Base-by-base conservation (phyloP, 371 early-diverging fungal species). In the Dentiscutata heterogama region DNA sequence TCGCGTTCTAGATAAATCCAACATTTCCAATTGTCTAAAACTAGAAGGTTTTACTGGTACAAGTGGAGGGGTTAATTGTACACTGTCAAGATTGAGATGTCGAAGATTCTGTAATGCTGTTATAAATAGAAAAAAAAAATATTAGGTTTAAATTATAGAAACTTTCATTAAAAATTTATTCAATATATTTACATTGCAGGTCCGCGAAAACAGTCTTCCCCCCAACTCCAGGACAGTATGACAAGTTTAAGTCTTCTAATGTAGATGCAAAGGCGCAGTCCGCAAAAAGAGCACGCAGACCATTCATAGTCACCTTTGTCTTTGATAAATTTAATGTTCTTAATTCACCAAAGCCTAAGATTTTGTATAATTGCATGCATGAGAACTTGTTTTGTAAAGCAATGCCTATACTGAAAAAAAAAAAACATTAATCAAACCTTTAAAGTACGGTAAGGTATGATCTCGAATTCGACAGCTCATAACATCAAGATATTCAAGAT, bases 401-500 rank as follows among this genome's bases (percentile, higher is more conserved):
- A 29, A 29, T 31, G 5, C 35, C 2, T 1, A 35, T 31, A 65
- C 29, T 22, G 29, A 63, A 22, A 65, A 29, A 1, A 18, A 29
- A 25, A 4, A 20, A 35, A 35, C 0, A 35, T 35, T n/a, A n/a
- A n/a, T 35, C 35, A 35, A 31, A 65, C 35, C 65, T 65, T 20
- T 27, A 31, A 65, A 8, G 2, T 3, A 31, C 5, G 29, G 20
- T 2, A 65, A 35, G 35, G 65, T 35, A 65, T 35, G 65, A 65
- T 65, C 65, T 16, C 13, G 27, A 20, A 65, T 35, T 7, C 65
- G 27, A 65, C 65, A 65, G 14, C 31, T 31, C 14, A 35, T 31
- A n/a, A 65, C 65, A 65, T 65, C 65, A 18, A 65, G 65, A 2
- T 27, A 31, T 25, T 65, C 65, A 16, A 65, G 20, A 65, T 25